phyloP scores from a whole-genome alignment of 495 filamentous ascomycete genomes.

The Podospora pseudoanserina region DNA sequence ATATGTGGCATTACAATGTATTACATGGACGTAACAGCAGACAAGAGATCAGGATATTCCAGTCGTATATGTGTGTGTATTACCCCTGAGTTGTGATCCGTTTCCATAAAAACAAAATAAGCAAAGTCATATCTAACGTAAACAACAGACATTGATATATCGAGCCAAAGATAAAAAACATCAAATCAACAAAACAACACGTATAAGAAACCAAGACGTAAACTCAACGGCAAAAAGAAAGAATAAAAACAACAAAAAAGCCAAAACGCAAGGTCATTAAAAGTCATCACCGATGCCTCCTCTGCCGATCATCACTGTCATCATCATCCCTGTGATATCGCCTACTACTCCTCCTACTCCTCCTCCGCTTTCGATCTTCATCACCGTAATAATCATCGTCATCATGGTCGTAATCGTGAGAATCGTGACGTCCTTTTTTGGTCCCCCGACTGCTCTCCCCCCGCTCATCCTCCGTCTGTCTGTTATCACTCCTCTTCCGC shows the following conservation, averaged over 20 bases:
- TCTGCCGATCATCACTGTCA: constrained; percentile 4
- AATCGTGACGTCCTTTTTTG: constrained; percentile 19
- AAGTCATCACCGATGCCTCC: constrained; percentile 14
- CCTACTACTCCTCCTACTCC: constrained; percentile 7
- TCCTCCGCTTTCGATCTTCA: constrained; percentile 18
- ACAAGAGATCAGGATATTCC: not conserved
- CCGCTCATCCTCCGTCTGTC: constrained; percentile 5
- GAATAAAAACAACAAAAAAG: constrained; percentile 8
- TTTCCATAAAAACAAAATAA: constrained; percentile 6
- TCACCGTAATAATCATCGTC: constrained; percentile 22
- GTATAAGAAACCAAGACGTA: not conserved
- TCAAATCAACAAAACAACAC: not conserved
- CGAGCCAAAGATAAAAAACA: constrained; percentile 4
- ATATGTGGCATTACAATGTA: not conserved
- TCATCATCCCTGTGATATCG: not conserved
- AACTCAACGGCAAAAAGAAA: not conserved
- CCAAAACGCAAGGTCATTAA: constrained; percentile 21
- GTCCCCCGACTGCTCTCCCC: constrained; percentile 19
- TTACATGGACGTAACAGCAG: not conserved
- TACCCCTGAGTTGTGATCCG: constrained; percentile 1
- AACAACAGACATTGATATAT: constrained; percentile 4
- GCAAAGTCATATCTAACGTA: constrained; percentile 19
- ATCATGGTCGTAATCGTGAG: constrained; percentile 13
- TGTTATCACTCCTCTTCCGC: constrained; percentile 3
- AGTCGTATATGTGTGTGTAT: not conserved